A percentile compares a stretch with the other conserved stretches of the same genome.
Conservation (phyloP, 1,284 basidiomycete species). For the Cryptococcus sp. region DNA sequence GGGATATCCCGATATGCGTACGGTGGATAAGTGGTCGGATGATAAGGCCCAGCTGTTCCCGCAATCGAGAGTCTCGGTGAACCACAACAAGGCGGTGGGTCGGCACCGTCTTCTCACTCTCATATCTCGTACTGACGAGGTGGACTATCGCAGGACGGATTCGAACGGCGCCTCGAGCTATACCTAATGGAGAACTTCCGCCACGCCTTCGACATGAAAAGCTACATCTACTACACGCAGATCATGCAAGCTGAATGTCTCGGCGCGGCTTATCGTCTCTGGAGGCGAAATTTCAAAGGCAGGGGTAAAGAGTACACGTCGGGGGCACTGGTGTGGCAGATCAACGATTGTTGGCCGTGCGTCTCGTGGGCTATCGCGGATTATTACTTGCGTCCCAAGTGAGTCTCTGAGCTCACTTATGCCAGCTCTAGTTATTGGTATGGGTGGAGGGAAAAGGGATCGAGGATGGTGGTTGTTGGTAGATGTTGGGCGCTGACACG, state of each 20-base stretch:
- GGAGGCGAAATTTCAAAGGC: conserved; percentile 75
- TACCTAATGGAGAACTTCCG: conserved; percentile 83
- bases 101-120: background rate
- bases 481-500: conserved; percentile 2
- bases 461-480: too few species aligned
- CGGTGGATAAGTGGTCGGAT: conserved; percentile 76
- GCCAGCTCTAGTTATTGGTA: too few species aligned
- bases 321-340: conserved; percentile 79
- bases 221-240: conserved; percentile 78
- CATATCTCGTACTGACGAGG: background rate
- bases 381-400: conserved; percentile 65
- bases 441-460: too few species aligned
- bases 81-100: conserved; percentile 78
- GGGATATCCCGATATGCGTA: conserved; percentile 78
- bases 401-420: conserved; percentile 5
- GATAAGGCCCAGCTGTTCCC: conserved; percentile 71
- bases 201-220: conserved; percentile 83
- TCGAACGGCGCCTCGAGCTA: conserved; percentile 81
- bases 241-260: conserved; percentile 80
- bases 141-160: conserved; percentile 59
- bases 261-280: conserved; percentile 71
- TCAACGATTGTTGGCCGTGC: conserved; percentile 80
- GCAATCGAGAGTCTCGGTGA: conserved; percentile 76
- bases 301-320: conserved; percentile 68
- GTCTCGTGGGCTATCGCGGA: conserved; percentile 78